These are phyloP conservation scores for Calonectria pseudoturangicola DNA, from an alignment of 2,329 filamentous ascomycete genomes.

Conservation along the genomic window DNA sequence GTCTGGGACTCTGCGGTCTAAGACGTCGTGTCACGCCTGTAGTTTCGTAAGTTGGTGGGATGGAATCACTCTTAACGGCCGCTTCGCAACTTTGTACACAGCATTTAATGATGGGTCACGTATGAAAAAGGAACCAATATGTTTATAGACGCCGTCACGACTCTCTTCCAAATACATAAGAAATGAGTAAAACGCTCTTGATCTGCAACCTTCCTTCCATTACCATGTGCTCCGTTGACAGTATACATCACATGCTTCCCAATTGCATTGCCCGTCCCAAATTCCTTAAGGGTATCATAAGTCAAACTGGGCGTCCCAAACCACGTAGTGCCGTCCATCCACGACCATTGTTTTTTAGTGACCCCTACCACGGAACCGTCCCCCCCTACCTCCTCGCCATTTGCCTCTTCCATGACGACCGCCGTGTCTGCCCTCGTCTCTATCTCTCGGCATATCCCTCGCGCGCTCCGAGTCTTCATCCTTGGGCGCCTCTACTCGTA, in stretches of 20 bases:
- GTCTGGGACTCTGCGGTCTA: conserved; percentile 65
- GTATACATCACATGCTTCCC: conserved; percentile 21
- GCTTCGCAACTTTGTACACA: conserved; percentile 44
- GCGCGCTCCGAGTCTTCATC: conserved; percentile 63
- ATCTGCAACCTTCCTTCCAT: neutral
- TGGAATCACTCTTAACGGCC: conserved; percentile 41
- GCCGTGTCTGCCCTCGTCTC: conserved; percentile 59
- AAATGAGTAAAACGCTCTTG: conserved; percentile 41
- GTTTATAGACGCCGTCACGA: conserved; percentile 58
- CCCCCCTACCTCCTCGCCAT: conserved; percentile 60
- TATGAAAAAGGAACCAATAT: conserved; percentile 51
- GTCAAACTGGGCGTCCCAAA: conserved; percentile 26
- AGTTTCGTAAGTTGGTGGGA: conserved; percentile 43
- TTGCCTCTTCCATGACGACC: conserved; percentile 61
- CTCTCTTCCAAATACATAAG: conserved; percentile 49
- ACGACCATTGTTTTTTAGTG: conserved; percentile 48
- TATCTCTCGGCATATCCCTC: conserved; percentile 59
- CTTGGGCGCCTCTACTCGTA: conserved; percentile 55
- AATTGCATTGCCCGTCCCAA: conserved; percentile 30
- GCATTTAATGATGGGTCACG: conserved; percentile 51
- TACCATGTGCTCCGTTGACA: conserved; percentile 11
- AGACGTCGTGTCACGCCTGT: conserved; percentile 66
- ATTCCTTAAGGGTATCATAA: conserved; percentile 39
- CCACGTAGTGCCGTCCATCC: conserved; percentile 3
- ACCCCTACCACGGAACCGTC: conserved; percentile 61